These are phyloP conservation scores for Diaporthe citri DNA, from an alignment of 2,329 filamentous ascomycete genomes.

Conservation along the genomic window DNA sequence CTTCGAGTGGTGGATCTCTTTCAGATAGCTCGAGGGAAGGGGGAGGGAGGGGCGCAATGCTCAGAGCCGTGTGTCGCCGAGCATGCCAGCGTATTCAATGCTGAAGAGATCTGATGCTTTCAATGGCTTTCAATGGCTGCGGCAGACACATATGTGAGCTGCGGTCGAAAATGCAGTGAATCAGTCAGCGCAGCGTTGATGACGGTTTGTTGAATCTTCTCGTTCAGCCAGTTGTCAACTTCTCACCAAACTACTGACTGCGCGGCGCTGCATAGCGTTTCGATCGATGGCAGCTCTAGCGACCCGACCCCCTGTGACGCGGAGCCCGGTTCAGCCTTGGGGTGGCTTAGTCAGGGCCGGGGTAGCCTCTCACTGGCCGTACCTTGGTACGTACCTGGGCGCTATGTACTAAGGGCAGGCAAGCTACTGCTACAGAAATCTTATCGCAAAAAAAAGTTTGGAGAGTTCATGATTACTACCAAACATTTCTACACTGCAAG, in stretches of 20 bases:
- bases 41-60: slow-evolving; percentile 23
- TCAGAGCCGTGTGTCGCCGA: slow-evolving; percentile 17
- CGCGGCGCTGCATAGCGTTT: slow-evolving; percentile 3
- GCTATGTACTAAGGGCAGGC: background rate
- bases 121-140: background rate
- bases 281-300: slow-evolving; percentile 12
- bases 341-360: slow-evolving; percentile 3
- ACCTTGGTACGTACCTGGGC: too few relatives aligned
- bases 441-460: slow-evolving; percentile 34
- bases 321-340: slow-evolving; percentile 15
- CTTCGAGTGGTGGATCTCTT: background rate
- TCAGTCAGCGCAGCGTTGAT: slow-evolving; percentile 13
- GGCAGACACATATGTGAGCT: background rate
- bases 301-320: background rate
- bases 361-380: background rate
- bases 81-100: slow-evolving; percentile 24
- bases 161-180: background rate
- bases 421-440: background rate
- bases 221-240: slow-evolving; percentile 31
- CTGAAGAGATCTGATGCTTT: background rate
- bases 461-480: background rate
- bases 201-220: slow-evolving; percentile 11
- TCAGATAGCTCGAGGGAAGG: background rate
- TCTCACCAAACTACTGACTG: slow-evolving; percentile 5
- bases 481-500: background rate